Evolutionary conservation across 2,329 filamentous ascomycete species (phyloP), one percentile per base, ranked within the genome.

Genomic region (Endothia cerciana): DNA sequence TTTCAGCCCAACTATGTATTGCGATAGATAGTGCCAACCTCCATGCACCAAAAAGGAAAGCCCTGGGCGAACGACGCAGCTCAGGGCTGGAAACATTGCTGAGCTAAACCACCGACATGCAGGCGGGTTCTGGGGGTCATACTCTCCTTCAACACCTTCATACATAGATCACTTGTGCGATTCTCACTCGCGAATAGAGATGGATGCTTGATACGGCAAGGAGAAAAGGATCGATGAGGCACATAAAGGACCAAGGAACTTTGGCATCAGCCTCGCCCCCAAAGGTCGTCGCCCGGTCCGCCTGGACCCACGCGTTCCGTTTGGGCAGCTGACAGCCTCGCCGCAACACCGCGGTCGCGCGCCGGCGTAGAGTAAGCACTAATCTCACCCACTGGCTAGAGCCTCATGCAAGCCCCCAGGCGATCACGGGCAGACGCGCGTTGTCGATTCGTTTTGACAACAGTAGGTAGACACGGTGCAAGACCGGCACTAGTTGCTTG

Each of bases 241-340:
- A 15, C 22, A 13, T 49, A 25, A 15, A 5, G 4, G n/a, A n/a
- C n/a, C n/a, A n/a, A 30, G 11, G 11, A 30, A 11, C 25, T 30
- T 22, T 25, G 41, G 25, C 40, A 41, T 33, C 58, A 60, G 58
- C 58, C 58, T 60, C 15, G 40, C 41, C 8, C 58, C 38, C n/a
- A 59, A 30, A 33, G 40, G 6, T 17, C 40, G 28, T 36, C 25
- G 28, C 19, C 58, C 13, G n/a, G 19, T 22, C n/a, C n/a, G 28
- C 28, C 19, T 33, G 19, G 43, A 41, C 15, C 41, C 41, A 28
- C 11, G 33, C 41, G 10, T n/a, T 51, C 59, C 45, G 47, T 61
- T 61, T 19, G 58, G 58, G 59, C 51, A 61, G 45, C 36, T 22
- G 59, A 33, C 45, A 61, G 59, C 59, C 59, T 61, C 59, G 59